Conservation (phyloP, 2,329 filamentous ascomycete genomes). For the Cladosporium cucumerinum region DNA sequence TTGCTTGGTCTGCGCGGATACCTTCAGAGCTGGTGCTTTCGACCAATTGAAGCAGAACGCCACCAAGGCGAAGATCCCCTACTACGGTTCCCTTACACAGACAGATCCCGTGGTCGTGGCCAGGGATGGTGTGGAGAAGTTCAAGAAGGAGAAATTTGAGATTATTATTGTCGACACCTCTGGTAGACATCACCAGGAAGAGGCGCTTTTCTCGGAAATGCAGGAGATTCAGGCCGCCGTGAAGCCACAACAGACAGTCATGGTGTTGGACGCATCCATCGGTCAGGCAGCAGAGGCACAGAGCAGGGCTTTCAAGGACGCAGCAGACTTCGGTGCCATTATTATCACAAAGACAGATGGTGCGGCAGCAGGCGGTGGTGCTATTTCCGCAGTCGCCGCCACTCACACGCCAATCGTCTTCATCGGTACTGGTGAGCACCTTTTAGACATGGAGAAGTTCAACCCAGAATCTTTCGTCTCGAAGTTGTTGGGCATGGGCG, state of each 20-base stretch:
- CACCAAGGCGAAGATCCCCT: constrained; percentile 97
- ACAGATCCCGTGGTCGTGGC: constrained; percentile 93
- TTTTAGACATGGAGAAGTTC: constrained; percentile 91
- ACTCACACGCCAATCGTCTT: constrained; percentile 97
- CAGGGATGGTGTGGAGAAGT: constrained; percentile 93
- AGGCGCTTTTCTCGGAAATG: constrained; percentile 96
- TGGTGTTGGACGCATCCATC: constrained; percentile 95
- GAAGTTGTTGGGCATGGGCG: constrained; percentile 94
- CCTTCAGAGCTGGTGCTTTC: constrained; percentile 96
- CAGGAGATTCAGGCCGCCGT: constrained; percentile 91
- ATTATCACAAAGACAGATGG: constrained; percentile 99
- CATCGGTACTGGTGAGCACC: constrained; percentile 95
- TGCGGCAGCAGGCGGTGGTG: constrained; percentile 90
- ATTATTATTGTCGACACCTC: constrained; percentile 98
- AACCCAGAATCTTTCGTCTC: constrained; percentile 89
- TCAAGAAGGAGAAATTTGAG: constrained; percentile 98
- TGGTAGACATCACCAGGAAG: constrained; percentile 89
- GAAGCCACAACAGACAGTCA: constrained; percentile 91
- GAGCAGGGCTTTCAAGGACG: constrained; percentile 94
- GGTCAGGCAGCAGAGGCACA: constrained; percentile 94
- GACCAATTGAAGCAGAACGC: constrained; percentile 99
- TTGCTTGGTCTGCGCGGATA: constrained; percentile 94
- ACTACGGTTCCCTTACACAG: constrained; percentile 94
- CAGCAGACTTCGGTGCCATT: constrained; percentile 94
- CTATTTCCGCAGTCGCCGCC: constrained; percentile 93